These are phyloP conservation scores for Dacryopinax spathularia DNA, from an alignment of 768 basidiomycete species.

Conservation along the genomic window DNA sequence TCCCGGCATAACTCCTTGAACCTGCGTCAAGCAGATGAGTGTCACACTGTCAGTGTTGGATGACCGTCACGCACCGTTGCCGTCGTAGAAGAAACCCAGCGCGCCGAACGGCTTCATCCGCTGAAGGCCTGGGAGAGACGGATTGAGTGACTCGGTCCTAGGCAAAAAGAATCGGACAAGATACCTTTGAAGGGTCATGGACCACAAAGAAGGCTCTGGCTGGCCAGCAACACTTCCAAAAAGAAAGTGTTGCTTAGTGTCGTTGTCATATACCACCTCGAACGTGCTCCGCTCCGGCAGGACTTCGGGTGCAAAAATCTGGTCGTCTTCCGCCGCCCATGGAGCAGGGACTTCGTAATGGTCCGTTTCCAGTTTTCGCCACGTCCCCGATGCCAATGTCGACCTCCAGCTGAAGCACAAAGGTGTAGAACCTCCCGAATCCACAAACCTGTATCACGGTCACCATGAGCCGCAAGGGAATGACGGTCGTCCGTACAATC, in stretches of 20 bases:
- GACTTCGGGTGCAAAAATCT: too few species aligned
- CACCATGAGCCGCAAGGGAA: not conserved
- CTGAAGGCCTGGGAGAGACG: slow-evolving; percentile 34
- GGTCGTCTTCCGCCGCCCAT: not conserved
- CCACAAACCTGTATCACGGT: not conserved
- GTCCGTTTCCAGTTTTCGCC: not conserved
- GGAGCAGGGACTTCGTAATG: not conserved
- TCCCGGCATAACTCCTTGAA: slow-evolving; percentile 74
- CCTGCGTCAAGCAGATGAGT: slow-evolving; percentile 31
- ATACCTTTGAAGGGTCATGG: slow-evolving; percentile 52
- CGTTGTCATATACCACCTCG: not conserved
- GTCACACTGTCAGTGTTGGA: not conserved
- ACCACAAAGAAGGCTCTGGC: slow-evolving; percentile 55
- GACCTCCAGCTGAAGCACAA: not conserved
- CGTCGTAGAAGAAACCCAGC: slow-evolving; percentile 50
- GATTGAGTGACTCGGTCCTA: not conserved
- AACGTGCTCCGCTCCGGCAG: not conserved
- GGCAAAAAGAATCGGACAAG: slow-evolving; percentile 10
- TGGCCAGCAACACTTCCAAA: not conserved
- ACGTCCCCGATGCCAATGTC: not conserved
- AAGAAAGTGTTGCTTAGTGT: not conserved
- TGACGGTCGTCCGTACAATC: not conserved
- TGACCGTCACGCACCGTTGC: slow-evolving; percentile 44
- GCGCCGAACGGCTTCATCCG: slow-evolving; percentile 48
- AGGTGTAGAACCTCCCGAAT: not conserved